Evolutionary conservation across 345 rosid species (phyloP).

Genomic region (Populus tremula): DNA sequence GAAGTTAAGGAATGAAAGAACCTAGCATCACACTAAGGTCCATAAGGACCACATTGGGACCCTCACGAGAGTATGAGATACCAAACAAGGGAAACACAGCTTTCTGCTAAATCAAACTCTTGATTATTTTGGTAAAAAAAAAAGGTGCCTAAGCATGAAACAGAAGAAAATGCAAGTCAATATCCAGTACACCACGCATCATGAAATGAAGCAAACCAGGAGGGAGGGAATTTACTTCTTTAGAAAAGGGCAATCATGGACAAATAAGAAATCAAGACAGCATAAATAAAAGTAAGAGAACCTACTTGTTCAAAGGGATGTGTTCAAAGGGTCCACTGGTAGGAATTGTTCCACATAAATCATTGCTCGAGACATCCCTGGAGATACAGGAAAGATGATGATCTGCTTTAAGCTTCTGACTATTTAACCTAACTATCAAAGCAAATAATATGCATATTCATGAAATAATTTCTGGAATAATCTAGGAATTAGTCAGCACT

Average conservation of each 20-base stretch:
- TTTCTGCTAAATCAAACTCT: neutral
- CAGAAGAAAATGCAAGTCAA: neutral
- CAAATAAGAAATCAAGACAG: neutral
- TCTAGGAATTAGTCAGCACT: neutral
- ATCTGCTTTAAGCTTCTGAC: neutral
- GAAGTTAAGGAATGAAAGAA: neutral
- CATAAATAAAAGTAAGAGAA: neutral
- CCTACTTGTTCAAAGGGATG: conserved; percentile 84
- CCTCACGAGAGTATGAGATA: neutral
- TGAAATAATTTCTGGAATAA: neutral
- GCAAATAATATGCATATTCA: neutral
- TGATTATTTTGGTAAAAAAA: neutral
- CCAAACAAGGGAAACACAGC: neutral
- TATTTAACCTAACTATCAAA: neutral
- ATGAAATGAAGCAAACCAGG: too few species aligned
- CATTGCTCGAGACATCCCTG: conserved; percentile 87
- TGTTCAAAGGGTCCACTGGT: conserved; percentile 80
- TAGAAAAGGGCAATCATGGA: neutral
- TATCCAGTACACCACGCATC: neutral
- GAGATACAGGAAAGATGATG: conserved; percentile 16
- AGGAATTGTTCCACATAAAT: conserved; percentile 96
- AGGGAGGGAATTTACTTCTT: too few species aligned
- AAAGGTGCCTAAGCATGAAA: neutral
- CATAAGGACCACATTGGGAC: neutral
- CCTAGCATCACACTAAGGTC: neutral